Evolutionary conservation across 306 rosid genomes (phyloP).

Genomic region (Cicer judaicum): DNA sequence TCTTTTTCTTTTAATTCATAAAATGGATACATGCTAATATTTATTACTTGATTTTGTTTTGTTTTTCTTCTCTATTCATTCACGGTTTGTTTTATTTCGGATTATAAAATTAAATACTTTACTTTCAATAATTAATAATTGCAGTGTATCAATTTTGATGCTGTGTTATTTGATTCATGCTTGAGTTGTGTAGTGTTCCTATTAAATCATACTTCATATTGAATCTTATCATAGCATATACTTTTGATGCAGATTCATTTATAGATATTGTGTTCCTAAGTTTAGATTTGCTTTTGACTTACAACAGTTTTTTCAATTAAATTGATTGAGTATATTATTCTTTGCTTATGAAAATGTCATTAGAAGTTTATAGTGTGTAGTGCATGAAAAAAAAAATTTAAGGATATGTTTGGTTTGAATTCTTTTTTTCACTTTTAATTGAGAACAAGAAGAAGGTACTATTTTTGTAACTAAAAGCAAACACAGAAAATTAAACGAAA

Average conservation of each 20-base stretch:
- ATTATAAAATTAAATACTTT: not conserved
- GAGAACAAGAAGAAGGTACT: not conserved
- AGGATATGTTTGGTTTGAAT: not conserved
- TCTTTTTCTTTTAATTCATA: not conserved
- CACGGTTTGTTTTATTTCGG: not conserved
- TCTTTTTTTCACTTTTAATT: not conserved
- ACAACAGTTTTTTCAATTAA: not conserved
- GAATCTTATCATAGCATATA: not conserved
- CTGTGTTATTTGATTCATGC: not conserved
- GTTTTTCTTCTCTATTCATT: not conserved
- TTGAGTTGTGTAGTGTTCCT: not conserved
- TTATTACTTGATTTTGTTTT: constrained; percentile 1
- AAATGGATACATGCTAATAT: not conserved
- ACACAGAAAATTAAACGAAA: not conserved
- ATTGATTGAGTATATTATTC: not conserved
- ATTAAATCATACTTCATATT: not conserved
- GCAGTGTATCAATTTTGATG: not conserved
- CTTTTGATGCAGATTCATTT: not conserved
- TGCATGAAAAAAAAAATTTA: not conserved
- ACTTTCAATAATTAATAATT: not conserved
- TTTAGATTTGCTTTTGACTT: not conserved
- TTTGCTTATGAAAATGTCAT: not conserved
- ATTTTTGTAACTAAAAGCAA: not conserved
- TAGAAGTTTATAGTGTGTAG: not conserved
- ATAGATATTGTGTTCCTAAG: not conserved